phyloP scores from a whole-genome alignment of 176 grass and related monocot genomes.

The Ampelocalamus luodianensis region DNA sequence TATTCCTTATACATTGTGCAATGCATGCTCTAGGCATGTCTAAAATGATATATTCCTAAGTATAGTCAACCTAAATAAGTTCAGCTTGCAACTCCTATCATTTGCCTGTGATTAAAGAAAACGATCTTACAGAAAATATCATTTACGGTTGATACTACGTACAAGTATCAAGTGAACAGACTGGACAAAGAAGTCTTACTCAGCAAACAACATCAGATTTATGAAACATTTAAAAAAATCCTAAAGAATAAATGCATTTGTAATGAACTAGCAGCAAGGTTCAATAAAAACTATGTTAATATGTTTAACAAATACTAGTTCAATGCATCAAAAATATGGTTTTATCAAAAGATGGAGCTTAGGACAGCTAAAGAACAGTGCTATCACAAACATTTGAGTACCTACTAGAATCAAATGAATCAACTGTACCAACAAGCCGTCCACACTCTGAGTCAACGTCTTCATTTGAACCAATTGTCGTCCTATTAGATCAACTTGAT shows the following conservation, averaged over 20 bases:
- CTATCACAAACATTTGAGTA: conserved; percentile 29
- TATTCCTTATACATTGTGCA: neutral
- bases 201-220: conserved; percentile 15
- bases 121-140: neutral
- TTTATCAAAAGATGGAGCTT: neutral
- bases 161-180: conserved; percentile 17
- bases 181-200: conserved; percentile 11
- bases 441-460: conserved; percentile 65
- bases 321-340: neutral
- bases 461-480: conserved; percentile 51
- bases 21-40: neutral
- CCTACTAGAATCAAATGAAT: conserved; percentile 88
- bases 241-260: neutral
- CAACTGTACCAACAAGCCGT: conserved; percentile 85
- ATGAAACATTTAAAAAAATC: conserved; percentile 8
- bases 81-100: neutral
- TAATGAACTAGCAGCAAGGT: neutral
- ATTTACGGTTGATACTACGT: neutral
- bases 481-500: conserved; percentile 80
- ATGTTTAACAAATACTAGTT: neutral
- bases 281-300: neutral
- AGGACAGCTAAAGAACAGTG: conserved; percentile 13
- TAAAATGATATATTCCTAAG: conserved; percentile 21
- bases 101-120: neutral
- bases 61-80: conserved; percentile 13